Conservation (phyloP, 2,329 filamentous ascomycete species). For the Colletotrichum tofieldiae region DNA sequence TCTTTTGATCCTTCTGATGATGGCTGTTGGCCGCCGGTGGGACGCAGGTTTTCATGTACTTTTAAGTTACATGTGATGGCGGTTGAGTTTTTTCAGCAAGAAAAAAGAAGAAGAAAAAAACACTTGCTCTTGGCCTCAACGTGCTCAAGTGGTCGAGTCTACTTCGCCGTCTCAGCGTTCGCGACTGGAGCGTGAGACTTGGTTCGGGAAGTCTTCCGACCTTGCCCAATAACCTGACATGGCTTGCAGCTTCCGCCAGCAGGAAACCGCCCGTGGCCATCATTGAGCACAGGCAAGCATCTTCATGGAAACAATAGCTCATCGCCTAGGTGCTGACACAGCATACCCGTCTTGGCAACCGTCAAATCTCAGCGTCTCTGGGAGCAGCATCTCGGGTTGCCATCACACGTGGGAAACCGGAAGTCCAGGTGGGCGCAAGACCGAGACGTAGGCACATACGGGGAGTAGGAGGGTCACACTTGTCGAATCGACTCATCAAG, state of each 20-base stretch:
- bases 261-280: not conserved
- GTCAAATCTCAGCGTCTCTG: no score
- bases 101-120: not conserved
- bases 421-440: not conserved
- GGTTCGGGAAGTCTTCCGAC: not conserved
- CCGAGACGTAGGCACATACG: not conserved
- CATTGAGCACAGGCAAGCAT: not conserved
- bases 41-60: not conserved
- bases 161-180: not conserved
- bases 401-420: constrained; percentile 39
- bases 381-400: not conserved
- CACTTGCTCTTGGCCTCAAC: not conserved
- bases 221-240: not conserved
- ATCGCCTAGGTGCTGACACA: not conserved
- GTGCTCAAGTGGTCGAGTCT: not conserved
- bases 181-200: not conserved
- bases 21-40: not conserved
- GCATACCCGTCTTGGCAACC: not conserved
- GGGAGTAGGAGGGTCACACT: accelerated
- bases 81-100: not conserved
- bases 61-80: not conserved
- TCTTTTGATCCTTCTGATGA: not conserved
- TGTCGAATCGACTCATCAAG: not conserved
- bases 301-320: not conserved
- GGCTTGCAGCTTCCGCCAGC: not conserved